A percentile compares a stretch with the other conserved stretches of the same genome.
Conservation (phyloP, 352 stramenopile genomes). For the Phytophthora multivora region DNA sequence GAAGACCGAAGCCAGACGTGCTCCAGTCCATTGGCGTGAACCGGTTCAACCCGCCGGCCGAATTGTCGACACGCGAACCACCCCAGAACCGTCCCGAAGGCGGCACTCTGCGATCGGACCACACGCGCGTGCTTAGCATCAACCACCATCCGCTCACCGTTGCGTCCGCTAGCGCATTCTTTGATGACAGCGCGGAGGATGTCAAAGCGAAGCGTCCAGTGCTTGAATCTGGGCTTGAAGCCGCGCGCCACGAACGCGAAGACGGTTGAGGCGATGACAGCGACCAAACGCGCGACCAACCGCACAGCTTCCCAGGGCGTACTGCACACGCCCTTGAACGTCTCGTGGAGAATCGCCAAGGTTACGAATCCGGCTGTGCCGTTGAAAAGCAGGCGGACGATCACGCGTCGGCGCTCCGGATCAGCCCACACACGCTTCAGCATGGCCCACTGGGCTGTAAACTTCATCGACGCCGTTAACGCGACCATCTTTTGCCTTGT, state of each 20-base stretch:
- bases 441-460: slow-evolving; percentile 9
- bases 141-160: slow-evolving; percentile 37
- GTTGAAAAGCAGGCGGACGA: slow-evolving; percentile 28
- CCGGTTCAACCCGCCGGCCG: slow-evolving; percentile 24
- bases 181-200: slow-evolving; percentile 31
- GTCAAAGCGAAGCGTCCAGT: slow-evolving; percentile 60
- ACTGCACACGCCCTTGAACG: slow-evolving; percentile 35
- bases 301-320: slow-evolving; percentile 37
- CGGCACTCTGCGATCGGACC: slow-evolving; percentile 38
- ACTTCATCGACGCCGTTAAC: slow-evolving; percentile 8
- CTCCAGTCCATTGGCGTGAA: slow-evolving; percentile 40
- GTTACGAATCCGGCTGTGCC: slow-evolving; percentile 18
- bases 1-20: slow-evolving; percentile 45
- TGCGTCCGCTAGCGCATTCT: slow-evolving; percentile 26
- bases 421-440: slow-evolving; percentile 16
- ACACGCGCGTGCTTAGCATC: slow-evolving; percentile 35
- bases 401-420: slow-evolving; percentile 9
- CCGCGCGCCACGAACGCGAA: slow-evolving; percentile 31
- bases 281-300: slow-evolving; percentile 22
- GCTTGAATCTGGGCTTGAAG: slow-evolving; percentile 36
- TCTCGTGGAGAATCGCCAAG: slow-evolving; percentile 17
- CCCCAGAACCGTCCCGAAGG: slow-evolving; percentile 31
- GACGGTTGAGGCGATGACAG: slow-evolving; percentile 19
- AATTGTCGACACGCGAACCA: slow-evolving; percentile 34
- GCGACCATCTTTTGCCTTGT: slow-evolving; percentile 9